phyloP scores from a whole-genome alignment of 352 stramenopile species.

The Pythium diclinum region DNA sequence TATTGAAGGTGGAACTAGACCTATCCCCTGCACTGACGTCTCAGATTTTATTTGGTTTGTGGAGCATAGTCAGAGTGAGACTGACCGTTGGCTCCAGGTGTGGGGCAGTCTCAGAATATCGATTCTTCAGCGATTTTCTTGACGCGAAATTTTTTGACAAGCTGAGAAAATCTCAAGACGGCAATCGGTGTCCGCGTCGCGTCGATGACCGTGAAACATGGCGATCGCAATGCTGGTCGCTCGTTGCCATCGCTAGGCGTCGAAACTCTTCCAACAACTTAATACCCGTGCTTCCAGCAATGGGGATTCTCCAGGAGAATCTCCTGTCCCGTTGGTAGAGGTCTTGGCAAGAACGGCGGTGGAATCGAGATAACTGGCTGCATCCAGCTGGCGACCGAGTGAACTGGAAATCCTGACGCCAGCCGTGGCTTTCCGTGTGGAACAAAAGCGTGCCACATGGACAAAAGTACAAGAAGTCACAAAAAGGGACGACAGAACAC shows the following conservation, averaged over 20 bases:
- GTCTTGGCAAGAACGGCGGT: neutral
- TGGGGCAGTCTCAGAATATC: neutral
- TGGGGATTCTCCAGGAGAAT: too few relatives aligned
- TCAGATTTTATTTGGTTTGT: neutral
- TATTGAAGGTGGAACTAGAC: neutral
- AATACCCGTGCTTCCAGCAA: neutral
- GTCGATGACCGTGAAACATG: too few relatives aligned
- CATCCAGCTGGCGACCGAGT: neutral
- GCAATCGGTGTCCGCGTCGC: too few relatives aligned
- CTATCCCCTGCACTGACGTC: neutral
- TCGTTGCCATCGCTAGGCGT: too few relatives aligned
- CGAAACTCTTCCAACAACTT: too few relatives aligned
- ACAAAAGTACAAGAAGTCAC: neutral
- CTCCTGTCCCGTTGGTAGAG: neutral
- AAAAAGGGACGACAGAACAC: neutral
- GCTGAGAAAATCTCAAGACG: neutral
- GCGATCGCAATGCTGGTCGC: too few relatives aligned
- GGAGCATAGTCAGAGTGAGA: neutral
- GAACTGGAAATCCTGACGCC: neutral
- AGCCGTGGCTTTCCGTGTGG: neutral
- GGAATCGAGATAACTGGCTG: neutral
- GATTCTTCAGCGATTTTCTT: neutral
- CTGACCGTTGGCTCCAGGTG: neutral
- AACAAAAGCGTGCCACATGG: neutral
- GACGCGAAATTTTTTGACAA: neutral